Percentiles rank a stretch among this genome's conserved stretches.
Evolutionary conservation across 2,329 filamentous ascomycete genomes (phyloP).

Genomic region (Calonectria pteridis): DNA sequence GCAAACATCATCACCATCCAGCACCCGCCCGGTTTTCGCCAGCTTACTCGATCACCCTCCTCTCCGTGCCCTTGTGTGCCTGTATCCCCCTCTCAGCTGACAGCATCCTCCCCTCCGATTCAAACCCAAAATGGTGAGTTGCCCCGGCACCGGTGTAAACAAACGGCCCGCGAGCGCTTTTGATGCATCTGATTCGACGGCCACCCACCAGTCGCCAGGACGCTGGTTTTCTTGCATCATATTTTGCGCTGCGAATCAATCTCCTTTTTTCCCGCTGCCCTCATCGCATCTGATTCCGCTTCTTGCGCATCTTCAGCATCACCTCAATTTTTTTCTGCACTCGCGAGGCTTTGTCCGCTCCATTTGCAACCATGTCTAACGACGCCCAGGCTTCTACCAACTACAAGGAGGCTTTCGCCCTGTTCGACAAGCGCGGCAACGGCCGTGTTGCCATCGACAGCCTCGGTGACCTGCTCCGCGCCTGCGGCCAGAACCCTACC

Average conservation of each 20-base stretch:
- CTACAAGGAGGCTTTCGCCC: conserved; percentile 99
- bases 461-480: conserved; percentile 93
- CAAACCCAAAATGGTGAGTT: conserved; percentile 54
- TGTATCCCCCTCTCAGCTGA: conserved; percentile 26
- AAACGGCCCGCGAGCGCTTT: conserved; percentile 47
- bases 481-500: conserved; percentile 98
- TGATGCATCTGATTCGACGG: conserved; percentile 50
- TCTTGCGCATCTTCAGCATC: conserved; percentile 27
- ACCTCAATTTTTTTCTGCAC: conserved; percentile 31
- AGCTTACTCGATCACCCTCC: not conserved
- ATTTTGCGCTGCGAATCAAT: conserved; percentile 26
- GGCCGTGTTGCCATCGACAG: conserved; percentile 89
- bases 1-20: conserved; percentile 2
- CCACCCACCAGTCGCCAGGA: conserved; percentile 32
- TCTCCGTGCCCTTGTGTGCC: conserved; percentile 15
- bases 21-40: conserved; percentile 1
- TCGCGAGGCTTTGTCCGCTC: conserved; percentile 16
- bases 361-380: conserved; percentile 55
- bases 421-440: conserved; percentile 99
- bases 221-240: conserved; percentile 42
- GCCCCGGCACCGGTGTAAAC: conserved; percentile 53
- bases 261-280: conserved; percentile 25
- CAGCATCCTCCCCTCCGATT: conserved; percentile 32
- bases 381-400: conserved; percentile 83
- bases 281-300: conserved; percentile 25